Percentiles rank a stretch among this genome's conserved stretches.
Evolutionary conservation across 768 basidiomycete species (phyloP).

Genomic region (Boletus reticulatus): DNA sequence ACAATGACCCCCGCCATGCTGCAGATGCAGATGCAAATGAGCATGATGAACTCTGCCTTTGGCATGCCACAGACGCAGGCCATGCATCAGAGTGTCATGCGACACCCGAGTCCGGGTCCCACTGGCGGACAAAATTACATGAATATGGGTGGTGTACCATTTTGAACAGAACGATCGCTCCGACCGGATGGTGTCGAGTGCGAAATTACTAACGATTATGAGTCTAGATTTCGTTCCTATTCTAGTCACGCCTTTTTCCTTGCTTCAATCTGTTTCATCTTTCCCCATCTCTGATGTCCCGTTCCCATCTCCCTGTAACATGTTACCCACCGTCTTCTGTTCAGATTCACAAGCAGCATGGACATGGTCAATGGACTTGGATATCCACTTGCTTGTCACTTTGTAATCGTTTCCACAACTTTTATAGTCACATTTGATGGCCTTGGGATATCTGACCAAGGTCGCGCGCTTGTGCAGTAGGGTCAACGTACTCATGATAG

Average conservation of each 20-base stretch:
- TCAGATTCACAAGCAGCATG: slow-evolving; percentile 31
- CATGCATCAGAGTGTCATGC: slow-evolving; percentile 87
- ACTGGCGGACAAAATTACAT: slow-evolving; percentile 45
- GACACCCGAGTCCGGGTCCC: slow-evolving; percentile 71
- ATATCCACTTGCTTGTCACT: slow-evolving; percentile 48
- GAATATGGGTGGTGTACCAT: slow-evolving; percentile 37
- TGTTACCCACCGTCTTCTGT: slow-evolving; percentile 30
- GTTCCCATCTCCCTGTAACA: slow-evolving; percentile 21
- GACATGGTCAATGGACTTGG: slow-evolving; percentile 55
- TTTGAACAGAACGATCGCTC: slow-evolving; percentile 21
- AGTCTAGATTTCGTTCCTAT: slow-evolving; percentile 28
- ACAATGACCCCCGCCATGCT: slow-evolving; percentile 33
- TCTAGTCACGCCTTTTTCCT: slow-evolving; percentile 4
- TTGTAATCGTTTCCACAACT: slow-evolving; percentile 42
- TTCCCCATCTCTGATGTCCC: slow-evolving; percentile 17
- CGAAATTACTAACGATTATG: slow-evolving; percentile 10
- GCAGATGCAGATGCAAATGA: slow-evolving; percentile 51
- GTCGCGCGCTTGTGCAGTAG: background rate
- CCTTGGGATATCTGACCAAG: background rate
- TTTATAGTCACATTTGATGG: slow-evolving; percentile 11
- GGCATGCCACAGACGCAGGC: slow-evolving; percentile 59
- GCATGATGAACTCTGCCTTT: slow-evolving; percentile 47
- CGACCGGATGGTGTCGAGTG: background rate
- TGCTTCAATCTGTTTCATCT: slow-evolving; percentile 19
- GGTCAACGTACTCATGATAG: background rate